These are phyloP conservation scores for Prunus mume DNA, from an alignment of 306 rosid genomes.

Conservation along the genomic window DNA sequence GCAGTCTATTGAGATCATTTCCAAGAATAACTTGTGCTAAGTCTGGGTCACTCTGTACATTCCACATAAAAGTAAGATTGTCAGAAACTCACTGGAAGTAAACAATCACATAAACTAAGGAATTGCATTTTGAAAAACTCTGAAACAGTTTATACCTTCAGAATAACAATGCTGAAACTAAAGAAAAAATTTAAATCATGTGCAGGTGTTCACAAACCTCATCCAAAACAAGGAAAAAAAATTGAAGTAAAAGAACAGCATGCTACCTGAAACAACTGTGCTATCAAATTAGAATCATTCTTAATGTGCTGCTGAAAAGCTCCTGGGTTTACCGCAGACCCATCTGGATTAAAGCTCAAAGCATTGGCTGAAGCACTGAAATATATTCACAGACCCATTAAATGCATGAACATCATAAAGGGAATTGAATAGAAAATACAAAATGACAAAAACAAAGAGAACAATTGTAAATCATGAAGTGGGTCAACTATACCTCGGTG, in stretches of 20 bases:
- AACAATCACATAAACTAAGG: not conserved
- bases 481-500: conserved; percentile 47
- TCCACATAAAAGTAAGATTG: conserved; percentile 11
- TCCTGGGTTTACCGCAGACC: conserved; percentile 86
- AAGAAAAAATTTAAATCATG: not conserved
- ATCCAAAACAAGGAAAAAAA: conserved; percentile 10
- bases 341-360: conserved; percentile 74
- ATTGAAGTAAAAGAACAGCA: conserved; percentile 9
- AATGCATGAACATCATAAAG: not conserved
- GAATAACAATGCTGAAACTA: not conserved
- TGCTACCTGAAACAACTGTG: conserved; percentile 75
- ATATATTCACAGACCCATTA: conserved; percentile 2
- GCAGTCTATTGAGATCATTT: conserved; percentile 69
- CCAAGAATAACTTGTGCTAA: conserved; percentile 85
- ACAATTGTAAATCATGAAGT: not conserved
- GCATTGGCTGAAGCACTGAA: conserved; percentile 66
- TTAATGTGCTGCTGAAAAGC: conserved; percentile 86
- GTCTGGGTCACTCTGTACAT: conserved; percentile 76
- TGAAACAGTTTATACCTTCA: not conserved
- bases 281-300: conserved; percentile 65
- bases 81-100: not conserved
- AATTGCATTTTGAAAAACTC: not conserved
- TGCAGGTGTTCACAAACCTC: conserved; percentile 4
- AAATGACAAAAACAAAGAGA: not conserved
- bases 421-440: not conserved